Conservation (phyloP, 2,329 filamentous ascomycete genomes). For the Cladosporium sp. region DNA sequence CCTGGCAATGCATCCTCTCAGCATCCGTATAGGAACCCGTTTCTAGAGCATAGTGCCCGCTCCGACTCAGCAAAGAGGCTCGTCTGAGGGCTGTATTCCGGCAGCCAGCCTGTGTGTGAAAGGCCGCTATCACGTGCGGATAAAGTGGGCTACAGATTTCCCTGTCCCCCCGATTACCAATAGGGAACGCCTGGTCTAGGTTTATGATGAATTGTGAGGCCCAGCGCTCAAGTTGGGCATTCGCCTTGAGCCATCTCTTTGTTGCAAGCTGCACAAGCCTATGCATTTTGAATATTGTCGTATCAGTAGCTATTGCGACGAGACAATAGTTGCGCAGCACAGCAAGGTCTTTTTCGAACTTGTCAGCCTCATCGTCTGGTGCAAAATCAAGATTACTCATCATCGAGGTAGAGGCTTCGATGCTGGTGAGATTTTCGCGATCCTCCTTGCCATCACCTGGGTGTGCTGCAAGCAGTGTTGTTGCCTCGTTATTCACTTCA, state of each 20-base stretch:
- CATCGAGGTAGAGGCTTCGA: no score
- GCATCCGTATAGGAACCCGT: background rate
- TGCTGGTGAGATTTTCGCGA: no score
- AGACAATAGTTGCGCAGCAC: slow-evolving; percentile 37
- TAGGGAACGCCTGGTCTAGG: background rate
- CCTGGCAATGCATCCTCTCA: background rate
- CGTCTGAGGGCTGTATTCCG: background rate
- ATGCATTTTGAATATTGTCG: slow-evolving; percentile 39
- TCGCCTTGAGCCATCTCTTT: slow-evolving; percentile 30
- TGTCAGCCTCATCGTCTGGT: slow-evolving; percentile 15
- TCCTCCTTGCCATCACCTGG: no score
- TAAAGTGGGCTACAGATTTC: slow-evolving; percentile 21
- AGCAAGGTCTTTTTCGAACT: slow-evolving; percentile 26
- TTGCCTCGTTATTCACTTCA: no score
- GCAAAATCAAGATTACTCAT: no score
- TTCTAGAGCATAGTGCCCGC: slow-evolving; percentile 11
- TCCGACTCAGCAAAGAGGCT: background rate
- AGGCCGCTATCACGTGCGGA: slow-evolving; percentile 22
- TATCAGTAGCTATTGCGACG: slow-evolving; percentile 21
- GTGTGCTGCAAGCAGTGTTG: no score
- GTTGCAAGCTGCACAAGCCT: slow-evolving; percentile 39
- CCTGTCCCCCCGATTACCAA: slow-evolving; percentile 25
- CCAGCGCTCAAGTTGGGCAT: slow-evolving; percentile 24
- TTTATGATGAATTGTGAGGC: slow-evolving; percentile 18
- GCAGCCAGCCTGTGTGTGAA: background rate